These are phyloP conservation scores for Scheffersomyces stipitis DNA, from an alignment of 805 yeast species.

Conservation along the genomic window DNA sequence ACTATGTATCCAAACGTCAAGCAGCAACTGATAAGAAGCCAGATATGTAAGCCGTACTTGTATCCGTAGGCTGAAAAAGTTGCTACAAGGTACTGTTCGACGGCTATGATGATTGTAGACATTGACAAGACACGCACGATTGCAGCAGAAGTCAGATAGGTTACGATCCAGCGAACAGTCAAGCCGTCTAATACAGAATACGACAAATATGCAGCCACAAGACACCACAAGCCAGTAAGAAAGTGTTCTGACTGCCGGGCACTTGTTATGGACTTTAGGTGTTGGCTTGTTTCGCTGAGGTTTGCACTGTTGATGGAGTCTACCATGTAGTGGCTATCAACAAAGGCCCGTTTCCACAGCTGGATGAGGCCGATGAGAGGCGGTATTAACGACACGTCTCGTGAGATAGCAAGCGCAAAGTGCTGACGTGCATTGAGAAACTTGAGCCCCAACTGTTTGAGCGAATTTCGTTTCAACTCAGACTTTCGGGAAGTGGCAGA, in stretches of 20 bases:
- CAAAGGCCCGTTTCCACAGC: conserved; percentile 40
- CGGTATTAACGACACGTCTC: conserved; percentile 74
- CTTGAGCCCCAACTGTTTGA: conserved; percentile 63
- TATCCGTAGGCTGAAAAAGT: conserved; percentile 67
- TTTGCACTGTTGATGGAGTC: conserved; percentile 1
- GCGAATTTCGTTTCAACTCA: conserved; percentile 19
- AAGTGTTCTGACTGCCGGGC: conserved; percentile 78
- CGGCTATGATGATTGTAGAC: conserved; percentile 68
- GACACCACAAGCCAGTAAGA: conserved; percentile 88
- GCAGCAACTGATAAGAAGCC: conserved; percentile 88
- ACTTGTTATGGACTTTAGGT: conserved; percentile 35
- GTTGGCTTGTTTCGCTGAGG: conserved; percentile 2
- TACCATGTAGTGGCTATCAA: conserved; percentile 6
- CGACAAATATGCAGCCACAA: conserved; percentile 82
- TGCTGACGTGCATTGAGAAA: conserved; percentile 76
- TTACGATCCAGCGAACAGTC: conserved; percentile 92
- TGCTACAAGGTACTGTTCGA: conserved; percentile 66
- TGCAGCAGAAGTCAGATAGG: conserved; percentile 85
- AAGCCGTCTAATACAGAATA: conserved; percentile 84
- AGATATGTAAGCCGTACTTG: conserved; percentile 77
- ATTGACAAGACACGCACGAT: conserved; percentile 82
- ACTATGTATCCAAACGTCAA: conserved; percentile 76
- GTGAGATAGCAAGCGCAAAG: conserved; percentile 69
- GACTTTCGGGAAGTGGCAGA: conserved; percentile 2
- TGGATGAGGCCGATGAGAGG: conserved; percentile 55